Conservation (phyloP, 2,329 filamentous ascomycete genomes). For the Colletotrichum higginsianum region DNA sequence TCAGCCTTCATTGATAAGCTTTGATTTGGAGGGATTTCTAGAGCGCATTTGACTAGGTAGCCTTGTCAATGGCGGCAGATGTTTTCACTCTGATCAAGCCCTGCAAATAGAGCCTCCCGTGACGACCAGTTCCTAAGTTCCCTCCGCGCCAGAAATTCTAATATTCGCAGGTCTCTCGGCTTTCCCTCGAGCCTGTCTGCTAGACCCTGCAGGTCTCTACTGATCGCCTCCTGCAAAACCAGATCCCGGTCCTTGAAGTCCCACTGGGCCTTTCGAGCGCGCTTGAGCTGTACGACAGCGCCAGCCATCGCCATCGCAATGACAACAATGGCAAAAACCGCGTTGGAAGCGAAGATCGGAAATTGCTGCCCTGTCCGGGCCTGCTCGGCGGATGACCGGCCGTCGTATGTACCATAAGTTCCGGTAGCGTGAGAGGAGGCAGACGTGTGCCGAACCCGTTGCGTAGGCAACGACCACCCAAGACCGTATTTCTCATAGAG, state of each 20-base stretch:
- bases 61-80: slow-evolving; percentile 18
- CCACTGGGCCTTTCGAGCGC: slow-evolving; percentile 6
- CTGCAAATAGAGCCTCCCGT: background rate
- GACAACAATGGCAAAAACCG: slow-evolving; percentile 33
- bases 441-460: background rate
- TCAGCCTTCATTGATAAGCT: too few relatives aligned
- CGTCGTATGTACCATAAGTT: background rate
- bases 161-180: slow-evolving; percentile 17
- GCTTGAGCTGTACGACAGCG: slow-evolving; percentile 27
- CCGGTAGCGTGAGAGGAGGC: background rate
- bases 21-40: too few relatives aligned
- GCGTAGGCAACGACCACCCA: slow-evolving; percentile 22
- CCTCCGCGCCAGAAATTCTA: slow-evolving; percentile 28
- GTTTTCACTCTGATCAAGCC: background rate
- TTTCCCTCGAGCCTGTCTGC: slow-evolving; percentile 20
- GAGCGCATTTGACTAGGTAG: too few relatives aligned
- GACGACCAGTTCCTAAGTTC: background rate
- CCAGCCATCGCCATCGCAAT: slow-evolving; percentile 35
- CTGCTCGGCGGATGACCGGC: background rate
- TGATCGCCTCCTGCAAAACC: slow-evolving; percentile 25
- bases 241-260: slow-evolving; percentile 14
- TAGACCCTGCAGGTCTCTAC: slow-evolving; percentile 13
- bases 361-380: slow-evolving; percentile 5
- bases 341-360: slow-evolving; percentile 39
- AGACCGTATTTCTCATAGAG: slow-evolving; percentile 38